Evolutionary conservation across 352 stramenopile species (phyloP).

Genomic region (Pythium myriotylum): DNA sequence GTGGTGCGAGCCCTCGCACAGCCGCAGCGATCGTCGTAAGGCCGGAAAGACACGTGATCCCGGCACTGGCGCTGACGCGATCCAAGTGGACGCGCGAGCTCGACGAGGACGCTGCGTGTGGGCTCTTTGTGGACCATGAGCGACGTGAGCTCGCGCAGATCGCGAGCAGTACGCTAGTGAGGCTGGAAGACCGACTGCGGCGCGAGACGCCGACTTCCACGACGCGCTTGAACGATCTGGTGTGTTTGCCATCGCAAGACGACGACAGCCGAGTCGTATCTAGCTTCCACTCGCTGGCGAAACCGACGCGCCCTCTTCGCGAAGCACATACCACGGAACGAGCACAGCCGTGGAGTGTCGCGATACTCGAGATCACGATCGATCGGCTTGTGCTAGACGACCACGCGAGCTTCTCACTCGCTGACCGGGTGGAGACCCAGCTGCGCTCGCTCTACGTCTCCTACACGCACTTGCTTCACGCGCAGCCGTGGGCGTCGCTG

Average conservation of each 20-base stretch:
- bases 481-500: constrained; percentile 51
- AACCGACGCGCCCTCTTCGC: no score
- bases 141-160: constrained; percentile 36
- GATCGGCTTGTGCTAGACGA: constrained; percentile 76
- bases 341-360: neutral
- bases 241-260: constrained; percentile 1
- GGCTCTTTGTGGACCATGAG: constrained; percentile 50
- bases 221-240: constrained; percentile 23
- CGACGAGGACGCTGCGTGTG: constrained; percentile 45
- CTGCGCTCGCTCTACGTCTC: constrained; percentile 55
- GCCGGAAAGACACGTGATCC: constrained; percentile 26
- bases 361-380: constrained; percentile 54
- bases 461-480: constrained; percentile 56
- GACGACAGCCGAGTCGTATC: neutral
- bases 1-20: neutral
- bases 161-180: constrained; percentile 52
- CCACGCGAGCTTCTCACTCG: constrained; percentile 62
- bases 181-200: constrained; percentile 51
- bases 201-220: constrained; percentile 24
- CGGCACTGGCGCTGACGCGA: constrained; percentile 15
- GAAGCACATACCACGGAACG: no score
- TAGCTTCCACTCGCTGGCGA: neutral
- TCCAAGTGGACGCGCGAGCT: constrained; percentile 45
- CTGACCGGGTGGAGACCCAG: constrained; percentile 66
- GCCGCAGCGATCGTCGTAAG: constrained; percentile 8